phyloP scores from a whole-genome alignment of 202 grass and related monocot genomes.

The Zoysia matrella region DNA sequence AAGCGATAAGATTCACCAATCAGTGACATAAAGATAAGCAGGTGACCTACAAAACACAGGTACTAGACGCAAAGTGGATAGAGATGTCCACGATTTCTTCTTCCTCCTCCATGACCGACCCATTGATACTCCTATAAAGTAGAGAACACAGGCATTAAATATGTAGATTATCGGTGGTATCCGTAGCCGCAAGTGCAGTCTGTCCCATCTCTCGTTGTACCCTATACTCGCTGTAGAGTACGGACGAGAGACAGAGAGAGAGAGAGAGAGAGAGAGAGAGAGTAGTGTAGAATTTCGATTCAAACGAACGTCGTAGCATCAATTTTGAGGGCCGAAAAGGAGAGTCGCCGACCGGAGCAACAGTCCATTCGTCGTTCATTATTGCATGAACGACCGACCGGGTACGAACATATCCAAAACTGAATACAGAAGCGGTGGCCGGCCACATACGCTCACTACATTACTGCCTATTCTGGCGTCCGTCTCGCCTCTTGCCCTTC shows the following conservation, averaged over 20 bases:
- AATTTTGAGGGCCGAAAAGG: constrained; percentile 33
- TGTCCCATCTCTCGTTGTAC: constrained; percentile 51
- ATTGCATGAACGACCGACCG: constrained; percentile 15
- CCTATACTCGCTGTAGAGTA: constrained; percentile 42
- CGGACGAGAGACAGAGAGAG: not conserved
- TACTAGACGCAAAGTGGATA: constrained; percentile 6
- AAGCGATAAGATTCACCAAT: constrained; percentile 59
- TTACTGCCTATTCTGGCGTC: not conserved
- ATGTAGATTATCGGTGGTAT: constrained; percentile 25
- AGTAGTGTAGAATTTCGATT: not conserved
- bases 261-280: not conserved
- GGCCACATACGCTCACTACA: constrained; percentile 19
- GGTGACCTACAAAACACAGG: constrained; percentile 30
- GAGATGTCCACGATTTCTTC: constrained; percentile 40
- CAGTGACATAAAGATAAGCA: constrained; percentile 54
- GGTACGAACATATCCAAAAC: constrained; percentile 24
- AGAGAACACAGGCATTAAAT: constrained; percentile 25
- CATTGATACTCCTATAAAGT: constrained; percentile 22
- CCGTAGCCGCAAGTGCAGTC: constrained; percentile 47
- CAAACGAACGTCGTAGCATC: not conserved
- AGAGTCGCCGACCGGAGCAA: constrained; percentile 9
- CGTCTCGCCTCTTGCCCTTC: not conserved
- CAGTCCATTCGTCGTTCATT: constrained; percentile 31
- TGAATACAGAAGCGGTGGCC: constrained; percentile 27
- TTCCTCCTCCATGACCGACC: constrained; percentile 13